Evolutionary conservation across 371 early-diverging fungal genomes (phyloP).

Genomic region (Mucor mucedo): DNA sequence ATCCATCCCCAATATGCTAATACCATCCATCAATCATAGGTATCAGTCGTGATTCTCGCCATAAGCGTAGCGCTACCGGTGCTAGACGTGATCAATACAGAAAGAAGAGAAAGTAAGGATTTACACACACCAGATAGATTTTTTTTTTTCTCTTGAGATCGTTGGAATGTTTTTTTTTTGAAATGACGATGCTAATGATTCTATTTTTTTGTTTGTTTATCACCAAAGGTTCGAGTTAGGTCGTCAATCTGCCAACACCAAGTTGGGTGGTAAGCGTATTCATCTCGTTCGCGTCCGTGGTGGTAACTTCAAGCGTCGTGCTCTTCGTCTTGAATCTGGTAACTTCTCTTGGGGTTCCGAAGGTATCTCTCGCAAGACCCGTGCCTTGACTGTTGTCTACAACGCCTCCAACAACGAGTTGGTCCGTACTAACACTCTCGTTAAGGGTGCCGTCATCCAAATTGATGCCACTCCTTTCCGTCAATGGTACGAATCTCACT

Average conservation of each 20-base stretch:
- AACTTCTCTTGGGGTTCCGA: slow-evolving; percentile 99
- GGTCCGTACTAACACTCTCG: slow-evolving; percentile 99
- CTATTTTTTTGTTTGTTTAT: neutral
- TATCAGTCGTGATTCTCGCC: slow-evolving; percentile 97
- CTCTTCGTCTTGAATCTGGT: slow-evolving; percentile 96
- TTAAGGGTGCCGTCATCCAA: slow-evolving; percentile 98
- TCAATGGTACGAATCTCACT: slow-evolving; percentile 98
- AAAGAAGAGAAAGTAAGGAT: slow-evolving; percentile 88
- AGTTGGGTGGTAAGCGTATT: slow-evolving; percentile 95
- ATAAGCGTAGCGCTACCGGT: slow-evolving; percentile 98
- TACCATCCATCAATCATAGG: slow-evolving; percentile 58
- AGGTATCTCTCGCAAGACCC: slow-evolving; percentile 92
- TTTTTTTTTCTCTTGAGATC: neutral
- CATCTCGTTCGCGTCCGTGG: slow-evolving; percentile 98
- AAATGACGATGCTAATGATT: neutral
- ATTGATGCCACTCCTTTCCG: slow-evolving; percentile 99
- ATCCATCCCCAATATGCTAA: slow-evolving; percentile 27
- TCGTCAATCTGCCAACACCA: slow-evolving; percentile 98
- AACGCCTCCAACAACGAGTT: slow-evolving; percentile 99
- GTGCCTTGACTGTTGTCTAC: slow-evolving; percentile 98
- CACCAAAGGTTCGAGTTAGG: slow-evolving; percentile 93
- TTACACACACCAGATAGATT: slow-evolving; percentile 2
- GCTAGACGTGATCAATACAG: slow-evolving; percentile 98
- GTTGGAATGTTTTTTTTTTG: neutral
- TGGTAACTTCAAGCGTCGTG: slow-evolving; percentile 99